Evolutionary conservation across 768 basidiomycete genomes (phyloP).

Genomic region (Porpolomopsis calyptriformis): DNA sequence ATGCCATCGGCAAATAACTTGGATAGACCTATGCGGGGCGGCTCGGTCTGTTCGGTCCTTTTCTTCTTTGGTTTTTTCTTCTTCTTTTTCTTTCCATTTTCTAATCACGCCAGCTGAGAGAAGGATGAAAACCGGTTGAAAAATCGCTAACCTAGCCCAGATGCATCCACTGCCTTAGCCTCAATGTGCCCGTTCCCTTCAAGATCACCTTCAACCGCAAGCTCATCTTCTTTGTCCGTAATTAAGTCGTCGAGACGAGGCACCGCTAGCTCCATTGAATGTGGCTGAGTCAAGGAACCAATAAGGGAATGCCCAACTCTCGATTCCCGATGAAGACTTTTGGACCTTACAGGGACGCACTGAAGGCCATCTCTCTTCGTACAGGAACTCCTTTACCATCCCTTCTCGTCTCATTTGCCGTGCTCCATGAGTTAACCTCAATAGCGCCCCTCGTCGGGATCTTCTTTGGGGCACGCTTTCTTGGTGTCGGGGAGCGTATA

Average conservation of each 20-base stretch:
- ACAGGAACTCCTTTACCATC: constrained; percentile 73
- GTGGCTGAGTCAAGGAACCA: too few relatives aligned
- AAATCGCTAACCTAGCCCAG: neutral
- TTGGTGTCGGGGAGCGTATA: constrained; percentile 61
- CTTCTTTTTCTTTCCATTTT: constrained; percentile 93
- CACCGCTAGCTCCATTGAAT: too few relatives aligned
- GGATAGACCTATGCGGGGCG: constrained; percentile 79
- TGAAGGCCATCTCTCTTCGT: constrained; percentile 50
- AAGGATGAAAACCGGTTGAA: too few relatives aligned
- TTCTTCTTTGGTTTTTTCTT: constrained; percentile 90
- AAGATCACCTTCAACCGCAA: neutral
- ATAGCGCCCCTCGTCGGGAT: constrained; percentile 62
- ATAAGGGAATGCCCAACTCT: too few relatives aligned
- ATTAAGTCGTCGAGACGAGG: too few relatives aligned
- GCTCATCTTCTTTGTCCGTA: too few relatives aligned
- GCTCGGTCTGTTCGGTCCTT: constrained; percentile 75
- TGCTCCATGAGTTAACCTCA: constrained; percentile 82
- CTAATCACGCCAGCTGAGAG: constrained; percentile 22
- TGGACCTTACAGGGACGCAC: constrained; percentile 40
- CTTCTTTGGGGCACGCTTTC: constrained; percentile 56
- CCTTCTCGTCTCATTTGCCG: constrained; percentile 63
- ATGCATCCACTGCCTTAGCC: neutral
- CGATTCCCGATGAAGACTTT: constrained; percentile 16
- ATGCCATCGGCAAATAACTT: constrained; percentile 81
- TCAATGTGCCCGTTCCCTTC: too few relatives aligned